A percentile compares a stretch with the other conserved stretches of the same genome.
Conservation (phyloP, 305 asterid species). For the Plantago coronopus region DNA sequence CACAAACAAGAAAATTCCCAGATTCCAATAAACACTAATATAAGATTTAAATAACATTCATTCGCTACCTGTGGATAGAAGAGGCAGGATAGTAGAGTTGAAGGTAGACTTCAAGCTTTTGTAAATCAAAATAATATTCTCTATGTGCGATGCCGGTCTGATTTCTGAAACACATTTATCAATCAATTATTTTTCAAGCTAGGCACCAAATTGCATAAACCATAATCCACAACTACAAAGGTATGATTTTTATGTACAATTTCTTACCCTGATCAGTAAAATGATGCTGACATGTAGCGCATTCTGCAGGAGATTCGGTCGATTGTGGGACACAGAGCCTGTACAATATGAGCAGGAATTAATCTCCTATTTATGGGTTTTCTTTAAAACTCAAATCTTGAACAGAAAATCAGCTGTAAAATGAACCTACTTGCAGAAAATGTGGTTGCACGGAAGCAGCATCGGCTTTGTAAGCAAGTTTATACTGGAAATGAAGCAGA, state of each 20-base stretch:
- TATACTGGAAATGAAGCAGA: slow-evolving; percentile 39
- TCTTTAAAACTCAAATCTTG: neutral
- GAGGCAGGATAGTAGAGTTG: slow-evolving; percentile 37
- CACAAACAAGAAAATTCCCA: neutral
- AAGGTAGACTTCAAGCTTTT: slow-evolving; percentile 56
- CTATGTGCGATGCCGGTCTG: slow-evolving; percentile 64
- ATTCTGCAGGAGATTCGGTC: slow-evolving; percentile 35
- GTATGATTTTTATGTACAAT: neutral
- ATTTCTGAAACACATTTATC: slow-evolving; percentile 39
- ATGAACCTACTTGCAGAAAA: slow-evolving; percentile 71
- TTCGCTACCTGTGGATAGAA: slow-evolving; percentile 44
- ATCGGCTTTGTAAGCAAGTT: slow-evolving; percentile 61
- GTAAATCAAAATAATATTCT: slow-evolving; percentile 54
- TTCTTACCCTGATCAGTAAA: slow-evolving; percentile 46
- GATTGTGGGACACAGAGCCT: slow-evolving; percentile 50
- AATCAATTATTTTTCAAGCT: neutral
- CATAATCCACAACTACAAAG: neutral
- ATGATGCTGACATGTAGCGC: slow-evolving; percentile 63
- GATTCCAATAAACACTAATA: neutral
- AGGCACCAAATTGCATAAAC: neutral
- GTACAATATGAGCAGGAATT: slow-evolving; percentile 10
- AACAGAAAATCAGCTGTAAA: neutral
- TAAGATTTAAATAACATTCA: neutral
- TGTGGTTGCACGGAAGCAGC: slow-evolving; percentile 83
- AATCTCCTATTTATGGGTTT: neutral